Evolutionary conservation across 192 early-diverging fungal genomes (phyloP).

Genomic region (Coemansia sp.): DNA sequence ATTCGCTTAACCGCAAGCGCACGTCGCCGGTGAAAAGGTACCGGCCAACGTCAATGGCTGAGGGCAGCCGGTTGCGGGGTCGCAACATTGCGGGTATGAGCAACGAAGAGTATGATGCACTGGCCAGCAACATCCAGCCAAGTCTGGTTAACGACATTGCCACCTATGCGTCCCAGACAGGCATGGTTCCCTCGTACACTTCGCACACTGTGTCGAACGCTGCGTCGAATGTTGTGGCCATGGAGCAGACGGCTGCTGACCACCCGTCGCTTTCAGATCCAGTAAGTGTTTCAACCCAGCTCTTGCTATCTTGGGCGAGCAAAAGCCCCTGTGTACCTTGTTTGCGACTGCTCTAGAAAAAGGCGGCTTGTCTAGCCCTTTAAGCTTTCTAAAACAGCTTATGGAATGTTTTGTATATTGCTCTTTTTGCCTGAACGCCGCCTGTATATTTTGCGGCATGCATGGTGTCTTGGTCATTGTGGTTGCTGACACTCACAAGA

Average conservation of each 20-base stretch:
- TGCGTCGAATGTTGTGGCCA: neutral
- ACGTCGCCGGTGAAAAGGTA: conserved; percentile 11
- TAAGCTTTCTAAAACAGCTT: neutral
- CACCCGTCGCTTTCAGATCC: conserved; percentile 21
- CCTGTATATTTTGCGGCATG: neutral
- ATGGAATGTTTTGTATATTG: neutral
- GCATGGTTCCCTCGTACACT: conserved; percentile 16
- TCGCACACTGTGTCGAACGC: neutral
- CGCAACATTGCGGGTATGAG: conserved; percentile 27
- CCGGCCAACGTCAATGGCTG: conserved; percentile 19
- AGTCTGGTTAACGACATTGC: conserved; percentile 19
- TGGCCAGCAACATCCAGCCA: conserved; percentile 26
- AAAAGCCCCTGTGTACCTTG: neutral
- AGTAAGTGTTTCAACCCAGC: conserved; percentile 17
- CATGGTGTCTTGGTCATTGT: neutral
- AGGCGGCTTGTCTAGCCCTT: neutral
- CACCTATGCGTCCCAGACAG: conserved; percentile 19
- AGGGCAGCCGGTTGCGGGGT: conserved; percentile 29
- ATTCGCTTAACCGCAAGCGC: conserved; percentile 17
- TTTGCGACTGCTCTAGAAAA: neutral
- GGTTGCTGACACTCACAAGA: conserved; percentile 3
- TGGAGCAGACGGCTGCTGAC: conserved; percentile 11
- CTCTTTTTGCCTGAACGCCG: neutral
- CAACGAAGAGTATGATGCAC: conserved; percentile 36
- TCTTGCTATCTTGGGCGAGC: neutral